Conservation (phyloP, 805 yeast species). For the Alloascoidea hylecoeti region DNA sequence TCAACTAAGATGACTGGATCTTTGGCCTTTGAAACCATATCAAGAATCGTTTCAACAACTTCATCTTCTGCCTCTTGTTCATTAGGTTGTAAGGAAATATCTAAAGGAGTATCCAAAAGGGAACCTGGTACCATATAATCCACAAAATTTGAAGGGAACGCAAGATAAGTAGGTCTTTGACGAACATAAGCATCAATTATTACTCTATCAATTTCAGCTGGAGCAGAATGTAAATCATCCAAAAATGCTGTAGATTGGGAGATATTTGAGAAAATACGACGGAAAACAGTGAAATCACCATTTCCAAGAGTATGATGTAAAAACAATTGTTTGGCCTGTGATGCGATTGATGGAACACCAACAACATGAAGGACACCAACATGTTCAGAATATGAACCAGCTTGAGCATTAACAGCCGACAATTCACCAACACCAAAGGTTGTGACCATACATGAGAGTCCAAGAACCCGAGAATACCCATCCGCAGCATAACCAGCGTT, state of each 20-base stretch:
- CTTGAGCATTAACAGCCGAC: constrained; percentile 73
- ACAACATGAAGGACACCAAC: constrained; percentile 76
- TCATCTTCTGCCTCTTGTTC: constrained; percentile 50
- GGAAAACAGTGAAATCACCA: constrained; percentile 70
- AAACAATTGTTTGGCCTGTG: constrained; percentile 58
- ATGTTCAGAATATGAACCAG: constrained; percentile 84
- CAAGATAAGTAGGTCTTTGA: constrained; percentile 76
- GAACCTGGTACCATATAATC: constrained; percentile 45
- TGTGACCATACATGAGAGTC: constrained; percentile 61
- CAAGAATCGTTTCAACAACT: constrained; percentile 37
- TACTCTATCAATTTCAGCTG: constrained; percentile 58
- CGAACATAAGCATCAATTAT: constrained; percentile 54
- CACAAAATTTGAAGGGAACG: constrained; percentile 70
- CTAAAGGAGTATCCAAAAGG: constrained; percentile 49
- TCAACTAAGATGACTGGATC: constrained; percentile 71
- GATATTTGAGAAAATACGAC: constrained; percentile 63
- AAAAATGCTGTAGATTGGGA: constrained; percentile 52
- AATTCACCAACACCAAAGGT: constrained; percentile 89
- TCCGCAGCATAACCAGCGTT: constrained; percentile 85
- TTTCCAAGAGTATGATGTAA: constrained; percentile 79
- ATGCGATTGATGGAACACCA: constrained; percentile 68
- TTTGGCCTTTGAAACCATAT: constrained; percentile 38
- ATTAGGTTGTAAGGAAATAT: constrained; percentile 41
- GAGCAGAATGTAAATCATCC: constrained; percentile 50
- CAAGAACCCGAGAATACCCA: constrained; percentile 75